Evolutionary conservation across 1,139 yeast species (phyloP), one percentile per base, ranked within the genome.

Genomic region (Blastobotrys capitulatus): DNA sequence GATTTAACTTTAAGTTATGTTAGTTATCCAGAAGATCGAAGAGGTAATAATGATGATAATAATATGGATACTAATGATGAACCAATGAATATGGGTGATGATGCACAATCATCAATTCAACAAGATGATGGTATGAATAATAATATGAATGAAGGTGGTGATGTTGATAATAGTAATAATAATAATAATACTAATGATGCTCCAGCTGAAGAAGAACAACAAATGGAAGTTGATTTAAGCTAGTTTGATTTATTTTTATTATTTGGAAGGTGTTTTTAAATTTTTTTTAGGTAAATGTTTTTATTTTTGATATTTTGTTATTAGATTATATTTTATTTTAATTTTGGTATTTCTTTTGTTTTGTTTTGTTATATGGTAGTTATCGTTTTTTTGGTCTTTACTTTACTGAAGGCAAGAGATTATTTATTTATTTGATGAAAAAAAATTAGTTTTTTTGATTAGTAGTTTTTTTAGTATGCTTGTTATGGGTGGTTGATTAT

Each of bases 1-100:
- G 79, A 78, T 54, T 70, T 89, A 60, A 72, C 67, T 43, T 77
- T 89, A 43, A 72, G 88, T 1, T 89, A 75, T 67, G 95, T 65
- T 15, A 15, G 16, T 39, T 37, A 36, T 25, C 44, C 40, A n/a
- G 25, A 27, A 5, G 37, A 31, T 20, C 31, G 40, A 20, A 2
- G 18, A n/a, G 13, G 4, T 22, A 16, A 22, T 15, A 22, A 15
- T 13, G 42, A 8, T n/a, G 38, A 20, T 22, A 22, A 18, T 34
- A 19, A 6, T 35, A 19, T 2, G 6, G 18, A 35, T 12, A 8
- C 8, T 39, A 16, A 22, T 15, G 27, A 15, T 13, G 42, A 8
- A 20, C 38, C 43, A n/a, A 41, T 41, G 44, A 27, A 41, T 6
- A 22, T n/a, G n/a, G n/a, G 18, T n/a, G 43, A 40, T 40, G 20